phyloP scores from a whole-genome alignment of 192 early-diverging fungal genomes.

The Entomortierella parvispora region DNA sequence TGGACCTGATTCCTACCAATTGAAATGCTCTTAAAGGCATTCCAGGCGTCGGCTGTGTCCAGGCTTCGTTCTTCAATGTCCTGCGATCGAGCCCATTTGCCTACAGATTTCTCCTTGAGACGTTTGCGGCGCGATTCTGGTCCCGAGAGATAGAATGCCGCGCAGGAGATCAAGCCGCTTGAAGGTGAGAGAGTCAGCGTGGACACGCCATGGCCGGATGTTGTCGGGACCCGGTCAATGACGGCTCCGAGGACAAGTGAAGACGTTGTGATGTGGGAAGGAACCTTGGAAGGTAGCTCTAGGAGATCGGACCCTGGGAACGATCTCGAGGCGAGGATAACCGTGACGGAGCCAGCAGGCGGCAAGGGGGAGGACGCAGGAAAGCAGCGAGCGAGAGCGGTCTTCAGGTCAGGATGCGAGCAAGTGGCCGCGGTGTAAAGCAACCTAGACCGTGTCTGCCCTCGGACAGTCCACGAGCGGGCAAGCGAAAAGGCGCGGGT shows the following conservation, averaged over 20 bases:
- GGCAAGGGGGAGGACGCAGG: not conserved
- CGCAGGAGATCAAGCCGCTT: slow-evolving; percentile 7
- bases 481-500: too few relatives aligned
- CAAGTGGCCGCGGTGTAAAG: slow-evolving; percentile 44
- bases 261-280: slow-evolving; percentile 9
- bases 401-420: slow-evolving; percentile 37
- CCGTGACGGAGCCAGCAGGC: slow-evolving; percentile 10
- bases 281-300: slow-evolving; percentile 20
- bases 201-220: slow-evolving; percentile 44
- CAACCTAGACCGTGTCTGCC: not conserved
- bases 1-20: slow-evolving; percentile 38
- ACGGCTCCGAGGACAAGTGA: slow-evolving; percentile 29
- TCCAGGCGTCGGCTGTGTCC: slow-evolving; percentile 44
- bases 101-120: slow-evolving; percentile 37
- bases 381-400: slow-evolving; percentile 28
- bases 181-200: slow-evolving; percentile 28
- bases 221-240: slow-evolving; percentile 40
- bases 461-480: too few relatives aligned
- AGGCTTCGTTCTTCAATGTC: slow-evolving; percentile 48
- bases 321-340: slow-evolving; percentile 42
- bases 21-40: slow-evolving; percentile 37
- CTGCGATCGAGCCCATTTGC: slow-evolving; percentile 49
- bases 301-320: slow-evolving; percentile 43
- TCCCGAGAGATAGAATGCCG: slow-evolving; percentile 37
- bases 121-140: slow-evolving; percentile 33